Conservation (phyloP, 495 filamentous ascomycete genomes). For the Glarea lozoyensis region DNA sequence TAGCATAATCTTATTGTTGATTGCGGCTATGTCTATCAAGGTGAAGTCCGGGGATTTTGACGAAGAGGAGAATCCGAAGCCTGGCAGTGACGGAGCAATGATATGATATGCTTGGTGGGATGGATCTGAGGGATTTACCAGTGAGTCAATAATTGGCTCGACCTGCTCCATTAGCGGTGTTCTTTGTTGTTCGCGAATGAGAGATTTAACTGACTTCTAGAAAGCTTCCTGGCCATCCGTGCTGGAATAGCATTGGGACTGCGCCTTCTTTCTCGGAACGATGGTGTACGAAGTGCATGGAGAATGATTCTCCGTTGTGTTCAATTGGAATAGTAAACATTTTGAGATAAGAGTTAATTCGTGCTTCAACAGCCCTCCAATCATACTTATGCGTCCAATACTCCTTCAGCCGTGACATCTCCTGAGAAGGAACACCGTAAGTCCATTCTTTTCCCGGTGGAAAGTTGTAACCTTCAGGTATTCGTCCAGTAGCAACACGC, state of each 20-base stretch:
- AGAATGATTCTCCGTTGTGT: constrained; percentile 36
- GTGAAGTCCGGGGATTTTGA: constrained; percentile 34
- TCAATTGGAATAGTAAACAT: constrained; percentile 42
- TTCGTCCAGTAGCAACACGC: constrained; percentile 31
- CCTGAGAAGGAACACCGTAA: constrained; percentile 6
- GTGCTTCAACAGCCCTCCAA: constrained; percentile 42
- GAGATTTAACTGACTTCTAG: constrained; percentile 42
- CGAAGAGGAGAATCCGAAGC: constrained; percentile 50
- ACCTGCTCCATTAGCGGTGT: constrained; percentile 1
- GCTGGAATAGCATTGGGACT: constrained; percentile 49
- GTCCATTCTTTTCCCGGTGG: constrained; percentile 12
- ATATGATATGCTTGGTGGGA: constrained; percentile 50
- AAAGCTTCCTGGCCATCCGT: constrained; percentile 63
- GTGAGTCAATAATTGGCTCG: constrained; percentile 48
- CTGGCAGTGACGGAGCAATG: constrained; percentile 58
- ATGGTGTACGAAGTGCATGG: constrained; percentile 48
- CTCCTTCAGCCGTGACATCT: constrained; percentile 8
- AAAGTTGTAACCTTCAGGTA: constrained; percentile 21
- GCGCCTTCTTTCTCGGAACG: constrained; percentile 36
- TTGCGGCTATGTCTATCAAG: constrained; percentile 47
- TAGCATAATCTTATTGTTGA: constrained; percentile 55
- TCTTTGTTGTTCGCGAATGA: not conserved
- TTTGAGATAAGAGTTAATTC: constrained; percentile 47
- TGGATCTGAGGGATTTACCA: constrained; percentile 29
- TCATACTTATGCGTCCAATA: constrained; percentile 37